Base-by-base conservation (phyloP, 2,329 filamentous ascomycete species). In the Zopfia rhizophila region DNA sequence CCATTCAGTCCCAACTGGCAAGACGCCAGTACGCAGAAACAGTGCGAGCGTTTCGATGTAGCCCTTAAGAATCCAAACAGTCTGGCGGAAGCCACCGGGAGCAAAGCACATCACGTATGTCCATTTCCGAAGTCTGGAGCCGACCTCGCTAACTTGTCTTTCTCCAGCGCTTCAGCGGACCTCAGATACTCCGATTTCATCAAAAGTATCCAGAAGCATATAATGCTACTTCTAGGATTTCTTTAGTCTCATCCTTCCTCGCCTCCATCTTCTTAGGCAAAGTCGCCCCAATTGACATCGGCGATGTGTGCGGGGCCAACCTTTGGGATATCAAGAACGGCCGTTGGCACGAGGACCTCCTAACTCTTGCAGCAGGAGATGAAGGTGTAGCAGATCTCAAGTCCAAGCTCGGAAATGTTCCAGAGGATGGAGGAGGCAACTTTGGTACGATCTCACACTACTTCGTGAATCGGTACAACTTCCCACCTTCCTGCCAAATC, bases 1-100 rank as follows among this genome's bases (percentile, higher is more conserved):
- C 86, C 89, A 4, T 92, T 86, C 75, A 91, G 90, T 56, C 94
- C 94, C 6, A 99, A 97, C 72, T 99, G 94, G 94, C 94, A 97
- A 75, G 94, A 99, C 71, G 88, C 92, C 51, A 96, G 91, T 74
- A 97, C 94, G 2, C 91, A 97, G 75, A 80, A 80, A 56, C 90
- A 99, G 75, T 97, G 92, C 68, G 91, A 97, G 69, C 80, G 83
- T 53, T 97, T 97, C 66, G 92, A 97, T 70, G 81, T 77, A 4
- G 77, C 79, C 40, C 75, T 97, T 6, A 89, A 89, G 1, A 78
- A 78, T 5, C 78, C 83, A 2, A 81, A 87, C 61, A 79, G 81
- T 52, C 75, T 99, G 59, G 94, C 94, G 0, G 74, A 87, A 39
- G 84, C 83, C 14, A 97, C 94, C 7, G 94, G 94, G 21, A 97